Conservation (phyloP, 2,329 filamentous ascomycete genomes). For the Hypoxylon sp. region DNA sequence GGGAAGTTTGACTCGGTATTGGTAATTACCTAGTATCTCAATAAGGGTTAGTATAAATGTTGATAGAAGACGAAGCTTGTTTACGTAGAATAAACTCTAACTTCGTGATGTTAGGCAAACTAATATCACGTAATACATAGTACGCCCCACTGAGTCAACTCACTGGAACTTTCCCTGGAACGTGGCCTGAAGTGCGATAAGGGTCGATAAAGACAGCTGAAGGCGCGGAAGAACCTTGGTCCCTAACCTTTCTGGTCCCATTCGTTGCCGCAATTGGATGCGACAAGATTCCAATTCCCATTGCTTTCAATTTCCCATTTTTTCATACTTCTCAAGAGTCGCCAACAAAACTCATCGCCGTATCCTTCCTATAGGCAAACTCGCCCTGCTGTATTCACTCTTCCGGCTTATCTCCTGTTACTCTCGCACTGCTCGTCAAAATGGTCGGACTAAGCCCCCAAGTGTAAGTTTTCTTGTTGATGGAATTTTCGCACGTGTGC, state of each 20-base stretch:
- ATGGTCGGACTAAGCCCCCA: constrained; percentile 71
- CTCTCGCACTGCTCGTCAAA: constrained; percentile 48
- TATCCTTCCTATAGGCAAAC: constrained; percentile 3
- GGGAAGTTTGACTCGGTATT: too few species aligned
- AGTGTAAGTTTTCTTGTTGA: constrained; percentile 60
- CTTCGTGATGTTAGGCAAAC: too few species aligned
- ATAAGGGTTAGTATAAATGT: too few species aligned
- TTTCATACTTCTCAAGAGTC: constrained; percentile 4
- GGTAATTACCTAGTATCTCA: too few species aligned
- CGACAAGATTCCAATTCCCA: constrained; percentile 21
- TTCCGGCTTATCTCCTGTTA: background rate
- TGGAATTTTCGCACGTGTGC: constrained; percentile 18
- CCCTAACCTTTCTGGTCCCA: constrained; percentile 7
- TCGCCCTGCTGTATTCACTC: constrained; percentile 2
- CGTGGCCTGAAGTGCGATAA: constrained; percentile 31
- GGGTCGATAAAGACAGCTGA: constrained; percentile 13
- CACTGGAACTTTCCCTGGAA: too few species aligned
- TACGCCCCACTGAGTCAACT: constrained; percentile 14
- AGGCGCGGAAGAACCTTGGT: constrained; percentile 25
- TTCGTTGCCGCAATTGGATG: constrained; percentile 15
- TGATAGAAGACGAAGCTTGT: too few species aligned
- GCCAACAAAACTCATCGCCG: background rate
- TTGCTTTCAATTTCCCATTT: constrained; percentile 4
- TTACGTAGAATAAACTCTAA: too few species aligned
- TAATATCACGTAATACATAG: too few species aligned